Evolutionary conservation across 768 basidiomycete genomes (phyloP), one percentile per base, ranked within the genome.

Genomic region (Collybiopsis confluens): DNA sequence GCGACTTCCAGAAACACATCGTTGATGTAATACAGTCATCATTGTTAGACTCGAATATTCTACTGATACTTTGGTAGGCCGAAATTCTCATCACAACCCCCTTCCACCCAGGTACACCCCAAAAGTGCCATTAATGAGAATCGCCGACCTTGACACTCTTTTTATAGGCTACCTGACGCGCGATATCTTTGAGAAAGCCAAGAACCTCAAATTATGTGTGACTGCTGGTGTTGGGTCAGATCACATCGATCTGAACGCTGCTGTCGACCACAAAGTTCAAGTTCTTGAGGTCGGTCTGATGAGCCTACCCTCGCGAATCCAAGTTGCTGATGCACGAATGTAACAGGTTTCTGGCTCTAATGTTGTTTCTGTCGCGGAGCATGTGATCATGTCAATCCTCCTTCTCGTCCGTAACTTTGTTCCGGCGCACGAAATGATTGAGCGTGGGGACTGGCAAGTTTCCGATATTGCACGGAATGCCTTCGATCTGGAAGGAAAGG

Each of bases 181-280:
- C 35, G 88, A 88, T 0, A 73, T 90, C 52, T 63, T 90, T 56
- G 75, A 82, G 48, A 88, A 88, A 81, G 91, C 93, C 28, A 87
- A 88, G 71, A 93, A 94, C 61, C 81, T 97, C 57, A 95, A 92
- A 71, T 66, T 95, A 54, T 90, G 88, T 63, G 80, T 95, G 63
- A 97, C 93, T 21, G 93, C 92, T 55, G 91, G 90, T 68, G 91
- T 93, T 44, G 90, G 92, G 10, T 91, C 88, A 18, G 93, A 94
- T 71, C 91, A 90, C 73, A 83, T 93, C 58, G 92, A 95, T 66
- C 80, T 96, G 56, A 86, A 94, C 68, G 88, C 91, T 20, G 88
- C 90, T 23, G 92, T 90, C 59, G 83, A 91, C 65, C 74, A 81
- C 61, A 77, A 77, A 55, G 83, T 94, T 61, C 86, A 91, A 65